phyloP scores from a whole-genome alignment of 257 asterid genomes.

The Solanum pimpinellifolium region DNA sequence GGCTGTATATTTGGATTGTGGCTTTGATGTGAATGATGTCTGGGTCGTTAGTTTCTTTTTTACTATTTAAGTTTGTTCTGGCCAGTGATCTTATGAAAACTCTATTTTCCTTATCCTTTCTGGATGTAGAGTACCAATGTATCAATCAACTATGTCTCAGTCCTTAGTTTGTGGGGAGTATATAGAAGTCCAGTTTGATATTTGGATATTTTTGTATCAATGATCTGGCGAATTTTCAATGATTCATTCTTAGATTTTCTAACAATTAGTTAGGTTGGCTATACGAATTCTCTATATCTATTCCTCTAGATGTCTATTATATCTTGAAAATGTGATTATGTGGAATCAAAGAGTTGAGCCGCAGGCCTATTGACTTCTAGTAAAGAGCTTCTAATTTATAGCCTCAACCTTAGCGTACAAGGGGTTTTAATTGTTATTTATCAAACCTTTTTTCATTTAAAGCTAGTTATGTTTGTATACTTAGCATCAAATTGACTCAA shows the following conservation, averaged over 20 bases:
- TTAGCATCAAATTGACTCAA: background rate
- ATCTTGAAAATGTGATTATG: no score
- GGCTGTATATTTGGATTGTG: slow-evolving; percentile 41
- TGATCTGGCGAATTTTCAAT: no score
- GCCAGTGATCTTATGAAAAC: background rate
- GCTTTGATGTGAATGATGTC: slow-evolving; percentile 3
- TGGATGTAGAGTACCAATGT: background rate
- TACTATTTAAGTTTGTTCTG: background rate
- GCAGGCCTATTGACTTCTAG: no score
- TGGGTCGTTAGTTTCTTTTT: slow-evolving; percentile 21
- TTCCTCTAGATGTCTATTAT: no score
- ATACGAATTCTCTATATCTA: no score
- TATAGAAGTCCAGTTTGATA: no score
- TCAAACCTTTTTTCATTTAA: background rate
- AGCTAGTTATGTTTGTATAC: background rate
- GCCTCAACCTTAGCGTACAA: background rate
- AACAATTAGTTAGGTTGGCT: no score
- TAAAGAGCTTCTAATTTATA: background rate
- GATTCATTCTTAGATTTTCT: no score
- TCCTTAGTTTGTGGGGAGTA: no score
- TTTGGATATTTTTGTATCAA: no score
- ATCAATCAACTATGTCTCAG: background rate
- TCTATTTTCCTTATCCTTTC: background rate
- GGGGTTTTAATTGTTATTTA: background rate
- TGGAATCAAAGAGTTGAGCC: no score